Evolutionary conservation across 202 grass and related monocot species (phyloP), one percentile per base, ranked within the genome.

Genomic region (Dendrocalamus latiflorus): DNA sequence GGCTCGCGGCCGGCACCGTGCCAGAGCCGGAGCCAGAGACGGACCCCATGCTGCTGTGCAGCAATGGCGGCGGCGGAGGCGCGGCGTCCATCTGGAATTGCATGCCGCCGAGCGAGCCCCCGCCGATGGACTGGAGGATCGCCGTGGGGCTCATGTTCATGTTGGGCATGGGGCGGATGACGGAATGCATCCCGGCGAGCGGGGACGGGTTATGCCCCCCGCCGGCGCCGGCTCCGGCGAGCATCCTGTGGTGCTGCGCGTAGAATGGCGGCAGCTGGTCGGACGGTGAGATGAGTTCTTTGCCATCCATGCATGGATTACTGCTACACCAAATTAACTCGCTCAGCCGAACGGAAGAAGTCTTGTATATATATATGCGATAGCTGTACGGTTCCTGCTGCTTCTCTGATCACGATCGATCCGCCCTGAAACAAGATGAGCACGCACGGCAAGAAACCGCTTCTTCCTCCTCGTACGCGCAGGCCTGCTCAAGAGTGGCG

Each of bases 251-350:
- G 43, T 77, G 72, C 12, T 91, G 87, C 1, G 43, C 70, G 78
- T 92, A 94, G 89, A 85, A 92, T 26, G 89, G 82, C 55, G 87
- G 86, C 21, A 94, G 88, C 6, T 62, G 59, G 64, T 86, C 89
- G 62, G 92, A 84, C 72, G 63, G 79, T 92, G 92, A 69, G 80
- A 90, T 68, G 71, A 87, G 84, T 38, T 90, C 92, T 58, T 94
- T 94, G 65, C 90, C 89, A 82, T 94, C 92, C 92, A 94, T 94
- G 87, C 90, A 94, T 94, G 88, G 88, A 86, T 75, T 28, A 22
- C 51, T 1, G 20, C 4, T 14, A 16, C 14, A 9, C 47, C 26
- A 25, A 58, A 26, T 20, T 2, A 17, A 26, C 43, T 10, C 17
- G 5, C 9, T 2, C 33, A 44, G 12, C 22, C 17, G 16, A 41